These are phyloP conservation scores for Phaeophleospora eucalypticola DNA, from an alignment of 2,329 filamentous ascomycete species.

Conservation along the genomic window DNA sequence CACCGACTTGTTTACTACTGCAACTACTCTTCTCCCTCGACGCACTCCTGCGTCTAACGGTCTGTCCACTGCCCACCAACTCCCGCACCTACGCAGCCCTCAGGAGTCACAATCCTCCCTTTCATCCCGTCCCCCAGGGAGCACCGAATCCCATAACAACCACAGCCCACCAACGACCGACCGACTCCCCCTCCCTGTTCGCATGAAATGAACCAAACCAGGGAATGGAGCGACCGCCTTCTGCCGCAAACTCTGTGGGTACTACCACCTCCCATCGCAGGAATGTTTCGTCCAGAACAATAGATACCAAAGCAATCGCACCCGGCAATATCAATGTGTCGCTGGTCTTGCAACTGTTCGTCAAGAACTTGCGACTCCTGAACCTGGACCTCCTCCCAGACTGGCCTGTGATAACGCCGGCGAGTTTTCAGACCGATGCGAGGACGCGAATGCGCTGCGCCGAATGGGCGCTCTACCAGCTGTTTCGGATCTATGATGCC, in stretches of 20 bases:
- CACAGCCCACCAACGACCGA: neutral
- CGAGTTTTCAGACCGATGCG: conserved; percentile 65
- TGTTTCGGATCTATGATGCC: conserved; percentile 80
- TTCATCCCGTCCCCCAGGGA: no score
- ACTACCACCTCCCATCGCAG: neutral
- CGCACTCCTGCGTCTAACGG: neutral
- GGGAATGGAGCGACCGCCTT: conserved; percentile 5
- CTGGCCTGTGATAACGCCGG: conserved; percentile 71
- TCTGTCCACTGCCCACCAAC: neutral
- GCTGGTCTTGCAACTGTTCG: conserved; percentile 58
- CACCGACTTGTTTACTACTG: neutral
- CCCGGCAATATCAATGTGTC: neutral
- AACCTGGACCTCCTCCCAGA: conserved; percentile 71
- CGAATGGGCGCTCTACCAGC: conserved; percentile 86
- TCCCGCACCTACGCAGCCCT: neutral
- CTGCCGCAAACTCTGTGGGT: conserved; percentile 2
- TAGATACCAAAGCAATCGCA: neutral
- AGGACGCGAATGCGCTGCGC: conserved; percentile 77
- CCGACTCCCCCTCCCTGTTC: no score
- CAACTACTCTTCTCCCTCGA: no score
- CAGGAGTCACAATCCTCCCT: no score
- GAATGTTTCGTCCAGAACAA: neutral
- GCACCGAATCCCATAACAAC: neutral
- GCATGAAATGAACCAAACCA: no score
- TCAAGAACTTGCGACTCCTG: conserved; percentile 79